Evolutionary conservation across 106 monocot species (phyloP), one percentile per base, ranked within the genome.

Genomic region (Platanthera zijinensis): DNA sequence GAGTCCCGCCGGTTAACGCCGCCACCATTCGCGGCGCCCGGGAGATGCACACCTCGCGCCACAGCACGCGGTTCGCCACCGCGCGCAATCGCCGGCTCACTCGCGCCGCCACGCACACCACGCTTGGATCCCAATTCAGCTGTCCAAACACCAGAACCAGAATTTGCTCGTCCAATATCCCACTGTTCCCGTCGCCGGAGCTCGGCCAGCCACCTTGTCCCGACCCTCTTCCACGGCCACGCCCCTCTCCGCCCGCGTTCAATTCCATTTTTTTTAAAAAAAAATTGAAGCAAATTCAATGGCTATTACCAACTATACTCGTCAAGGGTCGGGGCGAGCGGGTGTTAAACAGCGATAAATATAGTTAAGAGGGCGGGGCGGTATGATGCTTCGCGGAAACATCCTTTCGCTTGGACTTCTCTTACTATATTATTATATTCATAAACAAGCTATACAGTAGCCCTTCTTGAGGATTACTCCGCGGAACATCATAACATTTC

Each of bases 11-110:
- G 14, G 75, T 54, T 15, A 74, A 52, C 49, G 84, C 39, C 12
- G 86, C 17, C 12, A 88, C 81, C 82, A 93, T 82, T 5, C 86
- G 79, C 3, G 89, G 92, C 0, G 90, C 90, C 0, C 92, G 85
- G 11, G 92, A 81, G 21, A 83, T 48, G 80, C 92, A 93, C 51
- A 90, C 85, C 82, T 93, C 89, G 3, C 87, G 83, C 85, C 87
- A 93, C 28, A 93, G 90, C 5, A 93, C 78, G 2, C 89, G 85
- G 68, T 78, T 84, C 21, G 84, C 83, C 7, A 90, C 87, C 28
- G 89, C 92, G 52, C 90, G 85, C 28, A 90, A 77, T 5, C 89
- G 81, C 19, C 87, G 92, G 83, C 85, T 87, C 25, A 87, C 84
- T 79, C 85, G 84, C 28, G 92, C 83, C 3, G 82, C 72, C 12